Conservation (phyloP, 169 alveolate genomes). For the Plasmodium knowlesi region DNA sequence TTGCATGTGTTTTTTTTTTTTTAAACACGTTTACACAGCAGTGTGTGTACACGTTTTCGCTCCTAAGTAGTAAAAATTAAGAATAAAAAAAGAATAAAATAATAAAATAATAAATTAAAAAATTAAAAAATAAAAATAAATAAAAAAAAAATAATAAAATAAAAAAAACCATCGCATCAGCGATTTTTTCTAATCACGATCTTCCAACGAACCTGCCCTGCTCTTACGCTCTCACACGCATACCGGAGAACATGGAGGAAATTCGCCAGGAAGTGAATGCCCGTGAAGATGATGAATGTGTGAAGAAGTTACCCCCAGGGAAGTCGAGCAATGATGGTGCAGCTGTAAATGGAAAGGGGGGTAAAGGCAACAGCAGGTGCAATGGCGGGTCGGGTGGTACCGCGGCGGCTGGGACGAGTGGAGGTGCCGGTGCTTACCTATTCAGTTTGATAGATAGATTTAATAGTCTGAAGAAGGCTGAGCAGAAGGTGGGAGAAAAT, state of each 20-base stretch:
- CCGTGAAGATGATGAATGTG: neutral
- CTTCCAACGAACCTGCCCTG: neutral
- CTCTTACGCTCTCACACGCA: neutral
- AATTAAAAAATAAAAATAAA: neutral
- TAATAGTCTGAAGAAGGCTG: constrained; percentile 23
- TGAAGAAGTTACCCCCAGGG: neutral
- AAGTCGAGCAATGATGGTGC: neutral
- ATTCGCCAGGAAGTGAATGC: neutral
- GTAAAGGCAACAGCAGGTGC: neutral
- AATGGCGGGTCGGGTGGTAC: neutral
- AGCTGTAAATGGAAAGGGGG: neutral
- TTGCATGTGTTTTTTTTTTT: neutral
- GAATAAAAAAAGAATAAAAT: neutral
- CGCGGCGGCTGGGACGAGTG: neutral
- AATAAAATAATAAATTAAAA: neutral
- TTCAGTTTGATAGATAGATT: constrained; percentile 52
- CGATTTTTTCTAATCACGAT: neutral
- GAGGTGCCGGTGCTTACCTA: constrained; percentile 17
- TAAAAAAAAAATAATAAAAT: neutral
- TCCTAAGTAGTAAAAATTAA: neutral
- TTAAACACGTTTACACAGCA: neutral
- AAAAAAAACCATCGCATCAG: neutral
- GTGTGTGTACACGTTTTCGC: neutral
- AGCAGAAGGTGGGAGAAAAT: neutral
- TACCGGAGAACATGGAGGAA: constrained; percentile 17